A percentile compares a stretch with the other conserved stretches of the same genome.
Evolutionary conservation across 2,329 filamentous ascomycete genomes (phyloP).

Genomic region (Neofusicoccum ribis): DNA sequence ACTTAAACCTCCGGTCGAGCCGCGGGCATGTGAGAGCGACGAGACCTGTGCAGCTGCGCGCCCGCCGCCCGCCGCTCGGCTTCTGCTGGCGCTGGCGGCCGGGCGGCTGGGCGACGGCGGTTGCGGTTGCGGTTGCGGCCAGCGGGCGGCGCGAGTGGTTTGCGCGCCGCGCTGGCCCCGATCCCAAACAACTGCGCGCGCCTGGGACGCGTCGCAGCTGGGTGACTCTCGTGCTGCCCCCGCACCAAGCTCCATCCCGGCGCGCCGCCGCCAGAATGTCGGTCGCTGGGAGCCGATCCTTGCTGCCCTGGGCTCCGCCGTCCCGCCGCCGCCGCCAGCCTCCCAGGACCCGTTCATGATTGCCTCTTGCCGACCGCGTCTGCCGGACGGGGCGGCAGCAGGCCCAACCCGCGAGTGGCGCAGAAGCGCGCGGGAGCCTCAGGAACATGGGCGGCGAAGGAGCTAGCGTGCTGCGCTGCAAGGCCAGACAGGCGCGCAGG

Average conservation of each 20-base stretch:
- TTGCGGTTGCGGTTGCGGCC: background rate
- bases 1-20: background rate
- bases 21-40: too few species aligned
- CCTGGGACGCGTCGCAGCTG: too few species aligned
- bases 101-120: background rate
- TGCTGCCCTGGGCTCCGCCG: background rate
- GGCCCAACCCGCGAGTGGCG: background rate
- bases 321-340: background rate
- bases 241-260: background rate
- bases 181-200: background rate
- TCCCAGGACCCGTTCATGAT: background rate
- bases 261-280: background rate
- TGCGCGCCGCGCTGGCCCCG: background rate
- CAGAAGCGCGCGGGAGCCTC: background rate
- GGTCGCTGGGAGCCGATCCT: slow-evolving; percentile 8
- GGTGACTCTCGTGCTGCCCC: background rate
- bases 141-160: background rate
- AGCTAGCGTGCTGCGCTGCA: background rate
- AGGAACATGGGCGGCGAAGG: background rate
- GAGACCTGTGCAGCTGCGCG: too few species aligned
- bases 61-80: too few species aligned
- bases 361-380: slow-evolving; percentile 7
- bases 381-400: background rate
- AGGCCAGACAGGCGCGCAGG: background rate
- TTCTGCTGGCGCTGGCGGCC: background rate